Evolutionary conservation across 2,329 filamentous ascomycete genomes (phyloP).

Genomic region (Hypoxylon sp.): DNA sequence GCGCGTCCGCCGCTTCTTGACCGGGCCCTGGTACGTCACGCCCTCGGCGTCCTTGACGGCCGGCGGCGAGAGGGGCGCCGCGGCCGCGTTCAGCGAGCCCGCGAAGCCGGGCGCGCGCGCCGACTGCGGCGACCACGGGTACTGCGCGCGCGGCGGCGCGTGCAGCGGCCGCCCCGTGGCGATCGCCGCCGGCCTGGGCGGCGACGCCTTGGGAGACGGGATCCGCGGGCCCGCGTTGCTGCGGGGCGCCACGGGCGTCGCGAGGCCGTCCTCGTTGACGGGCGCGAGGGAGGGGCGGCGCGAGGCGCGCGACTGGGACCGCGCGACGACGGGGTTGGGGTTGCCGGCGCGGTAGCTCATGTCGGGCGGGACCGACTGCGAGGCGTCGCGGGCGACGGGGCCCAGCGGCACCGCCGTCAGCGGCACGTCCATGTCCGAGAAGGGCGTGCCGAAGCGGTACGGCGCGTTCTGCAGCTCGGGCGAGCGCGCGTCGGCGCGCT

Average conservation of each 20-base stretch:
- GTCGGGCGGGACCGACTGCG: constrained; percentile 91
- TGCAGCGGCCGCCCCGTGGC: constrained; percentile 56
- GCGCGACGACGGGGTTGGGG: constrained; percentile 45
- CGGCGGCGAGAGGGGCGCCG: constrained; percentile 30
- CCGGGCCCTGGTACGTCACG: constrained; percentile 80
- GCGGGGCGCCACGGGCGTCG: constrained; percentile 51
- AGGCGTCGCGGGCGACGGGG: constrained; percentile 78
- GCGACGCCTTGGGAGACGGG: constrained; percentile 44
- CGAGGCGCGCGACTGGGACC: constrained; percentile 64
- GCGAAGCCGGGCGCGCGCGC: constrained; percentile 55
- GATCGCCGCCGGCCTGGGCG: constrained; percentile 43
- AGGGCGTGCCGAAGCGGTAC: constrained; percentile 84
- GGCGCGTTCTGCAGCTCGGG: constrained; percentile 66
- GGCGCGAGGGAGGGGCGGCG: constrained; percentile 75
- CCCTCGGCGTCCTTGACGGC: constrained; percentile 54
- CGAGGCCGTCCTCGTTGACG: constrained; percentile 67
- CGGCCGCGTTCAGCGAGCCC: neutral
- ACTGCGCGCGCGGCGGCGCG: constrained; percentile 62
- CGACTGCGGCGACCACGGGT: constrained; percentile 62
- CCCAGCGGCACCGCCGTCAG: constrained; percentile 75
- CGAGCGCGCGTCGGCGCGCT: constrained; percentile 58
- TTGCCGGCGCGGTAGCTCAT: constrained; percentile 75
- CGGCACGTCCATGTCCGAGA: constrained; percentile 90
- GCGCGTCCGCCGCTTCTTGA: constrained; percentile 92
- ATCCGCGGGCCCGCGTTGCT: constrained; percentile 47